Evolutionary conservation across 768 basidiomycete species (phyloP).

Genomic region (Phaeolepiota aurea): DNA sequence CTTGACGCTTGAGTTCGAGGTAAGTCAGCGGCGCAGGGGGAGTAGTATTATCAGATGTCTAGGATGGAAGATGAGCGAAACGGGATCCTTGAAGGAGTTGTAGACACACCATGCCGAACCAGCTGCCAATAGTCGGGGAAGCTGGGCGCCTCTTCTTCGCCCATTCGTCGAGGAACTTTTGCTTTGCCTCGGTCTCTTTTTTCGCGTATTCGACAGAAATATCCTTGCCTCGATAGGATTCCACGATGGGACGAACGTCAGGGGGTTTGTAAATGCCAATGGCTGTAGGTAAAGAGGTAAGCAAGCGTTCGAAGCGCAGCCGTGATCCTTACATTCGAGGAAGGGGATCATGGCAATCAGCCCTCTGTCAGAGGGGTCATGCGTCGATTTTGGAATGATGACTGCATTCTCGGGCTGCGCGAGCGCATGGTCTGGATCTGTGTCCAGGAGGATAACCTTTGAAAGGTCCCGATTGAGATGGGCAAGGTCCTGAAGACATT

Average conservation of each 20-base stretch:
- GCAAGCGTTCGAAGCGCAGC: not conserved
- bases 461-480: conserved; percentile 92
- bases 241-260: conserved; percentile 83
- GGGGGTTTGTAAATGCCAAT: conserved; percentile 84
- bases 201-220: conserved; percentile 85
- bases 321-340: conserved; percentile 64
- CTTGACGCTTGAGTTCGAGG: conserved; percentile 42
- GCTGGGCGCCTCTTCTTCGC: conserved; percentile 36
- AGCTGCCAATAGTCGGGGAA: conserved; percentile 23
- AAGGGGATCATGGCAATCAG: conserved; percentile 94
- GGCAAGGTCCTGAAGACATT: conserved; percentile 71
- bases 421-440: conserved; percentile 65
- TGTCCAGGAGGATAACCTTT: conserved; percentile 85
- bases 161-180: conserved; percentile 77
- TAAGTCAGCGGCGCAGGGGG: conserved; percentile 32
- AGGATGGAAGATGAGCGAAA: not conserved
- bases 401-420: conserved; percentile 88
- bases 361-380: conserved; percentile 58
- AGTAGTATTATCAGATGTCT: not conserved
- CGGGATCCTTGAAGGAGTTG: conserved; percentile 9
- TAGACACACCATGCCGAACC: conserved; percentile 30
- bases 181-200: conserved; percentile 78
- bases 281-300: conserved; percentile 35
- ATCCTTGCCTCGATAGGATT: conserved; percentile 81
- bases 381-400: conserved; percentile 80